phyloP scores from a whole-genome alignment of 2,329 filamentous ascomycete genomes.

The Ophiosphaerella herpotricha region DNA sequence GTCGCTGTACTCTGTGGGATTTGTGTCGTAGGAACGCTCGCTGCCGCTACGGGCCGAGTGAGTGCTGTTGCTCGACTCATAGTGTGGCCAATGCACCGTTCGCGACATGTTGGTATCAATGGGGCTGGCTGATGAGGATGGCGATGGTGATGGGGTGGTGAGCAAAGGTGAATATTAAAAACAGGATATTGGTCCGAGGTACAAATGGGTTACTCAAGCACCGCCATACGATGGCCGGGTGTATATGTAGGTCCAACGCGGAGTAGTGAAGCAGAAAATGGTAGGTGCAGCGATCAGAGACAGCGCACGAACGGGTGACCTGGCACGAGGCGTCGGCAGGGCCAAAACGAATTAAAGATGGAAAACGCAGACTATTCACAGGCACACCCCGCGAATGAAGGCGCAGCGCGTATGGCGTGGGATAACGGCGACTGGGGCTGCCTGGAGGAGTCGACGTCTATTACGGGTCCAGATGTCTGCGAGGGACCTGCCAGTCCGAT shows the following conservation, averaged over 20 bases:
- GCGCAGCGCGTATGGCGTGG: conserved; percentile 29
- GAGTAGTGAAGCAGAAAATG: conserved; percentile 15
- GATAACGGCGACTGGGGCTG: conserved; percentile 18
- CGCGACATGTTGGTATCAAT: conserved; percentile 35
- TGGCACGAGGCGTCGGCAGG: conserved; percentile 28
- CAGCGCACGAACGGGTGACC: conserved; percentile 33
- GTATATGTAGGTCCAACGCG: conserved; percentile 19
- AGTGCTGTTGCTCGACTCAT: conserved; percentile 40
- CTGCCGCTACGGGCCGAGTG: conserved; percentile 38
- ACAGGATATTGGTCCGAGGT: conserved; percentile 3
- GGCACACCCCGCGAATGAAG: conserved; percentile 23
- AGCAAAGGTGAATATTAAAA: conserved; percentile 4
- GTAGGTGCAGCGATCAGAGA: conserved; percentile 24
- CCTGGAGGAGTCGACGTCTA: conserved; percentile 14
- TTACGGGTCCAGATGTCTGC: conserved; percentile 5
- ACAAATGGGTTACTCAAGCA: conserved; percentile 14
- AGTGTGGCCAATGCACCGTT: conserved; percentile 37
- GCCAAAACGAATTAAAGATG: conserved; percentile 23
- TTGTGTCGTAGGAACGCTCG: conserved; percentile 40
- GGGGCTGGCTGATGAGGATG: conserved; percentile 2
- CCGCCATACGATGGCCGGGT: conserved; percentile 21
- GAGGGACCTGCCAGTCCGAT: conserved; percentile 3
- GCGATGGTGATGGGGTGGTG: conserved; percentile 14
- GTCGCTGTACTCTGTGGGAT: conserved; percentile 42
- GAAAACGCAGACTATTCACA: conserved; percentile 16